These are phyloP conservation scores for Aureobasidium mangrovei DNA, from an alignment of 2,329 filamentous ascomycete genomes.

Conservation along the genomic window DNA sequence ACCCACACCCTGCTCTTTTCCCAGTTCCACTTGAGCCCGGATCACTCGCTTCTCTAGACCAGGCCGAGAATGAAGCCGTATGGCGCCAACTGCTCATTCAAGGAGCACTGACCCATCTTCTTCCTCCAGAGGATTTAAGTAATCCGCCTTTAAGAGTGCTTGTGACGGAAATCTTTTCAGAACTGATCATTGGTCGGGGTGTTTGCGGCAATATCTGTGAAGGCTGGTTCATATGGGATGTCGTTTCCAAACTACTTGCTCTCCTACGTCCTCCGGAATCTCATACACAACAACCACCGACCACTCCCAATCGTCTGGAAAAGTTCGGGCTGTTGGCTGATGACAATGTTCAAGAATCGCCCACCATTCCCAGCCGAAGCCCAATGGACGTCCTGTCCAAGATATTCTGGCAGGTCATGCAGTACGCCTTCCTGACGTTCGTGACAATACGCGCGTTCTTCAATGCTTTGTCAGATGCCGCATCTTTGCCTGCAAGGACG, in stretches of 20 bases:
- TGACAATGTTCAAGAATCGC: slow-evolving; percentile 3
- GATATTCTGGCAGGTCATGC: slow-evolving; percentile 41
- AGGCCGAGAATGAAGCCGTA: slow-evolving; percentile 66
- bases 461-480: slow-evolving; percentile 56
- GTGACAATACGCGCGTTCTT: slow-evolving; percentile 54
- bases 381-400: background rate
- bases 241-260: slow-evolving; percentile 61
- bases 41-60: slow-evolving; percentile 36
- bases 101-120: slow-evolving; percentile 68
- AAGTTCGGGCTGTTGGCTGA: slow-evolving; percentile 47
- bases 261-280: slow-evolving; percentile 24
- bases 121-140: slow-evolving; percentile 86
- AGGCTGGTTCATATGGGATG: slow-evolving; percentile 82
- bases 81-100: slow-evolving; percentile 87
- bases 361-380: background rate
- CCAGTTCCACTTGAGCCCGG: slow-evolving; percentile 58
- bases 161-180: slow-evolving; percentile 78
- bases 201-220: slow-evolving; percentile 74
- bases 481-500: slow-evolving; percentile 53
- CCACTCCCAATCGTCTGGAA: slow-evolving; percentile 40
- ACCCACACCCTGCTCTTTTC: slow-evolving; percentile 69
- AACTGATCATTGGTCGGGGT: slow-evolving; percentile 78
- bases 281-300: slow-evolving; percentile 19
- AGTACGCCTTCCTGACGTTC: slow-evolving; percentile 42
- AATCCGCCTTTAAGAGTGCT: slow-evolving; percentile 78